Base-by-base conservation (phyloP, 2,329 filamentous ascomycete species). In the Amauroascus verrucosus region DNA sequence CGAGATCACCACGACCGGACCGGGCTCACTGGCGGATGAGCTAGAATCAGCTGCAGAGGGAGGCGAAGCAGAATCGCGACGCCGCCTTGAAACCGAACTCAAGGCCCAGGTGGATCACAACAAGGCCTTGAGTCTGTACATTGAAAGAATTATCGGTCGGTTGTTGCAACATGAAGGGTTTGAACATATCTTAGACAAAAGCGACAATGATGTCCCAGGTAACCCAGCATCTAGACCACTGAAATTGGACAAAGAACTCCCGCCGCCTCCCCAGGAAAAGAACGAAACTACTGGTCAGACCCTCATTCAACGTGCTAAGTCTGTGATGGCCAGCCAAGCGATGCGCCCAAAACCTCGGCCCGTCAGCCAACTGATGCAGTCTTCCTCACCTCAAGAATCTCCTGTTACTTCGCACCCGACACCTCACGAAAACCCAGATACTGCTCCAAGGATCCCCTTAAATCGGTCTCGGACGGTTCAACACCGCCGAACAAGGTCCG, bases 141-240 rank as follows among this genome's bases (percentile, higher is more conserved):
- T 98, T 75, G 95, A 97, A 79, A 95, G 93, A 74, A 97, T 98
- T 68, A 95, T 98, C 67, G 93, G 93, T 68, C 86, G 93, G 54
- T 81, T 98, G 43, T 79, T 98, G 57, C 86, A 95, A 66, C 87
- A 96, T 70, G 86, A 95, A 64, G 90, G 95, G 61, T 97, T 95
- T 61, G 91, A 98, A 72, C 83, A 88, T 57, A 95, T 97, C 56
- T 77, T 96, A 38, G 88, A 95, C 66, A 86, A 88, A 68, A 86
- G 85, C 7, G 81, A 82, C 62, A 71, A 74, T 24, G 73, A 75
- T 24, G 63, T 67, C 13, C 57, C 65, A 2, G 53, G 61, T 33
- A 67, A 54, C 54, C 52, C 40, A 26, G 51, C 60, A 20, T 51
- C 55, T 37, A 62, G 54, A 26, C 62, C 68, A 52, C 79, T 76